Evolutionary conservation across 2,329 filamentous ascomycete genomes (phyloP), one percentile per base, ranked within the genome.

Genomic region (Beauveria medogensis): DNA sequence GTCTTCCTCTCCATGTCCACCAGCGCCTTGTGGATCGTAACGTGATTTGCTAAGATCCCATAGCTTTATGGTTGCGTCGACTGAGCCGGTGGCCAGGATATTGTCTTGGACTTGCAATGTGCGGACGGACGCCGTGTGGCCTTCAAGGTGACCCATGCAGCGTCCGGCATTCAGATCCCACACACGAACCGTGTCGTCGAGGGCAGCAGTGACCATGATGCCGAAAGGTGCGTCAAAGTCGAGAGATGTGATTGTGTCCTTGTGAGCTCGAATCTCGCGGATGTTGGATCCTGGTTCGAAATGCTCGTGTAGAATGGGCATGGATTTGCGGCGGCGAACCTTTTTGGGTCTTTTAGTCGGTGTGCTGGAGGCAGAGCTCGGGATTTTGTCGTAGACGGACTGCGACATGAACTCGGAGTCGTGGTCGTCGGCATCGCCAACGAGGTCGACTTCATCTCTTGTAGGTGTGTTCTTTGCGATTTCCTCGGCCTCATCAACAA

Each of bases 141-240:
- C 94, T 73, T 97, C 94, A 34, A 99, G 80, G 67, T 90, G 79
- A 28, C 94, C 94, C 70, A 96, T 92, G 73, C 93, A 97, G 40
- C 92, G 85, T 43, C 94, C 94, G 3, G 91, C 89, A 70, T 94
- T 97, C 65, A 99, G 79, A 74, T 99, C 94, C 94, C 94, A 99
- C 22, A 99, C 94, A 64, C 90, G 85, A 48, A 99, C 89, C 1
- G 91, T 92, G 72, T 99, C 94, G 71, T 99, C 94, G 69, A 97
- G 78, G 10, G 92, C 90, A 10, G 94, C 89, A 8, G 92, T 93
- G 6, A 97, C 91, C 84, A 97, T 86, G 22, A 91, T 95, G 18
- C 94, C 94, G 73, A 97, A 97, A 0, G 94, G 94, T n/a, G 89
- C 89, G 72, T 99, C 94, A 73, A 99, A 99, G 75, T 97, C 94